Evolutionary conservation across 805 yeast genomes (phyloP), one percentile per base, ranked within the genome.

Genomic region (Tetrapisispora iriomotensis): DNA sequence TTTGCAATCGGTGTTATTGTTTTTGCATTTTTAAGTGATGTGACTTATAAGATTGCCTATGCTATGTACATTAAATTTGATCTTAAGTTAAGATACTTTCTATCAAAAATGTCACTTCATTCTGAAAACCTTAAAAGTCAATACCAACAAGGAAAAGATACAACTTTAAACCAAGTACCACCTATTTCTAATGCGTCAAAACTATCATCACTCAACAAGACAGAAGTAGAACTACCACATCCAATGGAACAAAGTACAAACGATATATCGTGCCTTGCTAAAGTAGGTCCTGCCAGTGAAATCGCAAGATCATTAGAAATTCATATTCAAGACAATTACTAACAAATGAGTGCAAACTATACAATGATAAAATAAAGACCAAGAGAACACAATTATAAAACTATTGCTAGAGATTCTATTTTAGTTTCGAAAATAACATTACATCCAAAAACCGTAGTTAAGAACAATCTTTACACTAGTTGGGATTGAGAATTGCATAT

Each of bases 1-100:
- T 56, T 58, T 35, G 62, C 62, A 1, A 39, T 51, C 2, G 51
- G 49, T 12, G 56, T 54, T 10, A 53, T 58, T 1, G 29, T 50
- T 3, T 48, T 56, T 34, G 62, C 61, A 13, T 49, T 56, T 29
- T 31, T 54, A 32, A 54, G 60, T 40, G 55, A 54, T 27, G n/a
- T 48, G 3, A 47, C 53, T 4, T 57, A 55, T 38, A 49, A 47
- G 30, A 29, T 46, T 21, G 59, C 58, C 4, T 55, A 52, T 25
- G 30, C 33, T 21, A 24, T 55, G 20, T 58, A 56, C 41, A 45
- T 48, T 18, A 47, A 43, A 34, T 34, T 47, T 10, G 55, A 51
- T 27, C 41, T 21, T 27, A 26, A 32, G 27, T 22, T 38, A 28
- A 38, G 34, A 32, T 31, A 7, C 13, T 31, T 28, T 15, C 22